Conservation (phyloP, 495 filamentous ascomycete genomes). For the Aspergillus nanangensis region DNA sequence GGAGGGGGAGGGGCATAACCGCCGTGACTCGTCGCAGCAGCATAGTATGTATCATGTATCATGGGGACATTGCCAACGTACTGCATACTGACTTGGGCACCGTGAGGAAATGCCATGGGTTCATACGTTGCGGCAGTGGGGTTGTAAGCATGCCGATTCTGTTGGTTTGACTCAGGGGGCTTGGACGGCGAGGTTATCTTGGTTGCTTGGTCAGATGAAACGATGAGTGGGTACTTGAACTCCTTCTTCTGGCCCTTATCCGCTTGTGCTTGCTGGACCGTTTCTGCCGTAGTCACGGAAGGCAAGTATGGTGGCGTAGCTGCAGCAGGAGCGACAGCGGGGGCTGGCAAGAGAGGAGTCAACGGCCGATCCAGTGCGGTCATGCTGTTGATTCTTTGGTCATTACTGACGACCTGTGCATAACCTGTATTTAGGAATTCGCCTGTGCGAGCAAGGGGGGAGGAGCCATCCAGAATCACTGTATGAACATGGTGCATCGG, state of each 20-base stretch:
- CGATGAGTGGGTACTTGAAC: conserved; percentile 8
- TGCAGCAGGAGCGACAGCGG: background rate
- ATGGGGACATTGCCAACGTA: background rate
- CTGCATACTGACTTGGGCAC: background rate
- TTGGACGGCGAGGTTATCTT: background rate
- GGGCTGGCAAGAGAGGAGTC: background rate
- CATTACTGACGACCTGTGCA: conserved; percentile 6
- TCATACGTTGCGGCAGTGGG: background rate
- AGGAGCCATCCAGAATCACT: conserved; percentile 13
- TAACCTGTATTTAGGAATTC: conserved; percentile 12
- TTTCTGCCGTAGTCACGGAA: background rate
- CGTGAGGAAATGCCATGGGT: background rate
- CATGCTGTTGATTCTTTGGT: conserved; percentile 9
- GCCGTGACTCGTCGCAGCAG: conserved; percentile 16
- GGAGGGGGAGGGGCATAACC: conserved; percentile 23
- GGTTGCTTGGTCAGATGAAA: conserved; percentile 7
- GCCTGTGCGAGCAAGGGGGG: conserved; percentile 13
- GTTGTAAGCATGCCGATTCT: background rate
- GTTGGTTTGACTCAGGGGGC: background rate
- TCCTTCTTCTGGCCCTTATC: conserved; percentile 2
- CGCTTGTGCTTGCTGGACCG: background rate
- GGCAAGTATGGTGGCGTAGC: background rate
- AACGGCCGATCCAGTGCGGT: conserved; percentile 5
- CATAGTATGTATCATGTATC: background rate
- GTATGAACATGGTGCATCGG: conserved; percentile 5